These are phyloP conservation scores for Pseudogymnoascus sp. DNA, from an alignment of 2,329 filamentous ascomycete species.

Conservation along the genomic window DNA sequence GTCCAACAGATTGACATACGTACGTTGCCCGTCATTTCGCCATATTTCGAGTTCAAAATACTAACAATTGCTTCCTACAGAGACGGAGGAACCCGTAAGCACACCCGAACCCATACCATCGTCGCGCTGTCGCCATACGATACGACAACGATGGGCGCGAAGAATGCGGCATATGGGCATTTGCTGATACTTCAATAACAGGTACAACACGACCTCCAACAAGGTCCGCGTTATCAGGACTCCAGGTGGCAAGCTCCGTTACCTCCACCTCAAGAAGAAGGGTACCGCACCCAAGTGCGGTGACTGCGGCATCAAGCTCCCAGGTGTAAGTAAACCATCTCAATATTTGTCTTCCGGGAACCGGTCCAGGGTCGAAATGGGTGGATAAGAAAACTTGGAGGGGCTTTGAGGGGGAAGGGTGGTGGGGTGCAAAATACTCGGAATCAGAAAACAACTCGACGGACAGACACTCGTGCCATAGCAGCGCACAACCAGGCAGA, in stretches of 20 bases:
- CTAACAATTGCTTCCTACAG: conserved; percentile 11
- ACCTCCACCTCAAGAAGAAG: conserved; percentile 99
- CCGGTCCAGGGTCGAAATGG: background rate
- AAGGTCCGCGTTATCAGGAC: conserved; percentile 94
- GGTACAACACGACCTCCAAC: conserved; percentile 98
- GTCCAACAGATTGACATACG: conserved; percentile 42
- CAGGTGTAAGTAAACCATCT: conserved; percentile 69
- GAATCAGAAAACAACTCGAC: background rate
- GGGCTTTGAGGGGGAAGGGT: background rate
- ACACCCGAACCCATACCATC: conserved; percentile 26
- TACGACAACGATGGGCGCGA: background rate
- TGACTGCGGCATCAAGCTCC: conserved; percentile 96
- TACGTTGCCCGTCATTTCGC: conserved; percentile 6
- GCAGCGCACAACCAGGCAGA: background rate
- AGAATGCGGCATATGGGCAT: conserved; percentile 6
- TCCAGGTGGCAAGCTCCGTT: conserved; percentile 88
- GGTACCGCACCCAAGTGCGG: conserved; percentile 97
- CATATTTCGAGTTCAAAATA: background rate
- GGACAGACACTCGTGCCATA: background rate
- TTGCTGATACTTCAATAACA: conserved; percentile 31
- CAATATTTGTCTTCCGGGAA: conserved; percentile 1
- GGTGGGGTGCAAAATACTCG: conserved; percentile 4
- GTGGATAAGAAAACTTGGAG: background rate
- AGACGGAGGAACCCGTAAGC: conserved; percentile 74
- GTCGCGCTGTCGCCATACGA: background rate